Base-by-base conservation (phyloP, 176 grass and related monocot species). In the Raddia guianensis region DNA sequence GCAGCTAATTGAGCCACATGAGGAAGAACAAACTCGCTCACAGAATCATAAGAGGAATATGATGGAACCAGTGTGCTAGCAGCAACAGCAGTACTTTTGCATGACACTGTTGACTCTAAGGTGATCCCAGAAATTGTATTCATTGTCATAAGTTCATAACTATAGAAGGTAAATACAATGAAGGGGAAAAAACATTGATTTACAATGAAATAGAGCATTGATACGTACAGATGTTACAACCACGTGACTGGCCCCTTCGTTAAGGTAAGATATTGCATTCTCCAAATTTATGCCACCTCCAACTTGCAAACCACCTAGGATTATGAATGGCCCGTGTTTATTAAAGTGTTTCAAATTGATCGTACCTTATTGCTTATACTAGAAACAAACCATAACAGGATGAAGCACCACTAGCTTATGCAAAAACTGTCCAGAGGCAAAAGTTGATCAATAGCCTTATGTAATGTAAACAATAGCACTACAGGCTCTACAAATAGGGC, bases 161-260 rank as follows among this genome's bases (percentile, higher is more conserved):
- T 49, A 19, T 64, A 71, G 19, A 73, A 64, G 9, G 11, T 71
- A 72, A 16, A 81, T 5, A 70, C 37, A 64, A 77, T 52, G 1
- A 81, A 66, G 8, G 15, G 57, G 76, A 66, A 71, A 49, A 82
- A 78, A 40, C 2, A 77, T 35, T 35, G 5, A 52, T 77, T 76
- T 85, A 73, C 13, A 67, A 1, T 73, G 32, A 73, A 50, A 46
- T 56, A 86, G 52, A 85, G 66, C 59, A 75, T 79, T 52, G 48
- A 43, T 80, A 91, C 84, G 49, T 88, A 95, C 92, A 68, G 92
- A 98, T 20, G 96, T 98, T 75, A 98, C 92, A 79, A 95, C 95
- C 78, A 95, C 92, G 66, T 98, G 96, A 82, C 92, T 95, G 59
- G 96, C 96, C 43, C 96, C 96, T 98, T 95, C 90, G 35, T 91